Evolutionary conservation across 768 basidiomycete species (phyloP).

Genomic region (Collybiopsis luxurians): DNA sequence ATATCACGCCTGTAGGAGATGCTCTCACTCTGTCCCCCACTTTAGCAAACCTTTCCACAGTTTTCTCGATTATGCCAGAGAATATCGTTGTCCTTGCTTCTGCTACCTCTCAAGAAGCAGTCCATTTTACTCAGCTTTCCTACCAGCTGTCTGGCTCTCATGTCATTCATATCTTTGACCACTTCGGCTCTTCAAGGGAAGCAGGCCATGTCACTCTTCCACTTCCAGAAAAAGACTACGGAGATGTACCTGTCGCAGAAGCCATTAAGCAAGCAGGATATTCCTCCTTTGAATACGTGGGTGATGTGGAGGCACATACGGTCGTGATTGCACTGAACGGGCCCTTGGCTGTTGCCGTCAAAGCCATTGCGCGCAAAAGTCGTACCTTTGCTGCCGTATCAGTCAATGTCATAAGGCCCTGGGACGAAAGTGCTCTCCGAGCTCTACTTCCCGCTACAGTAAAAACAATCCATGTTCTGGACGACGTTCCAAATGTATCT

Average conservation of each 20-base stretch:
- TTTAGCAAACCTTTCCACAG: slow-evolving; percentile 61
- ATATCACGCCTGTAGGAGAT: slow-evolving; percentile 62
- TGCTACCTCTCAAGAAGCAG: slow-evolving; percentile 78
- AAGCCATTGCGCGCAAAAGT: slow-evolving; percentile 41
- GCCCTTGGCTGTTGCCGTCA: slow-evolving; percentile 64
- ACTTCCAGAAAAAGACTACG: slow-evolving; percentile 26
- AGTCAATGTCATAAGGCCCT: slow-evolving; percentile 82
- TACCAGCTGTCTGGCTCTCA: slow-evolving; percentile 67
- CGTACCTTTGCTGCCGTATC: slow-evolving; percentile 62
- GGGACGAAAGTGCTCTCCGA: slow-evolving; percentile 68
- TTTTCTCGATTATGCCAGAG: slow-evolving; percentile 59
- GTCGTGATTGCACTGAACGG: slow-evolving; percentile 76
- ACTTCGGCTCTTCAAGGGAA: slow-evolving; percentile 78
- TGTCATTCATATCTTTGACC: slow-evolving; percentile 89
- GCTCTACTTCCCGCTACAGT: slow-evolving; percentile 57
- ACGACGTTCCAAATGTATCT: slow-evolving; percentile 66
- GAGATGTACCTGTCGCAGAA: slow-evolving; percentile 37
- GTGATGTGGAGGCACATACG: slow-evolving; percentile 58
- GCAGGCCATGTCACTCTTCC: slow-evolving; percentile 52
- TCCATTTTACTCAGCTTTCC: slow-evolving; percentile 73
- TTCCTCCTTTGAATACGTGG: slow-evolving; percentile 73
- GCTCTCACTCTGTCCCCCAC: slow-evolving; percentile 74
- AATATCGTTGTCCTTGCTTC: slow-evolving; percentile 76
- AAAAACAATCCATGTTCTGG: slow-evolving; percentile 65
- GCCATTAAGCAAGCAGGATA: slow-evolving; percentile 61